Evolutionary conservation across 306 rosid species (phyloP), one percentile per base, ranked within the genome.

Genomic region (Chamaecrista fasciculata): DNA sequence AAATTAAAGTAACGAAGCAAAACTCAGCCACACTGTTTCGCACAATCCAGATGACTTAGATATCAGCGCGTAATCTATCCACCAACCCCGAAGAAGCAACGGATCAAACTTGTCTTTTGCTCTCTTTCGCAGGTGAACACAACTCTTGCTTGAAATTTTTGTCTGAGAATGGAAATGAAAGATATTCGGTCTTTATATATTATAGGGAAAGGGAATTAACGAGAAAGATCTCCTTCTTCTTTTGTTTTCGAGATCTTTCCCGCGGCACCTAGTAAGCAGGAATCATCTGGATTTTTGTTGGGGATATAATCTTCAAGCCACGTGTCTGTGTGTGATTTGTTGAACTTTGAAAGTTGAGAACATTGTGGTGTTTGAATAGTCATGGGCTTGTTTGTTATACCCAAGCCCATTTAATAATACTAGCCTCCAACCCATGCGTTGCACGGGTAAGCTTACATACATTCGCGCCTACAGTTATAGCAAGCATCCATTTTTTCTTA

Each of bases 11-110:
- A 46, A 16, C 11, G 3, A 3, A 46, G 28, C 11, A 31, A 49
- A 74, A 21, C 59, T 48, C 83, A 72, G 65, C 95, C 79, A 70
- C 71, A 67, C 82, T 66, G 71, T 72, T 80, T 88, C 91, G 8
- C 74, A 23, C 79, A 44, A 81, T 87, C 97, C 90, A 44, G 75
- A 39, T 82, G 69, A 80, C 50, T 62, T 8, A 72, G 72, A 20
- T 82, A 55, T 73, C 92, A 8, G 80, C 25, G 7, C 77, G 25
- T 74, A 61, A 76, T 64, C 92, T 8, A 40, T 69, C 92, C 95
- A 79, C 92, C 40, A 86, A 79, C 92, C 92, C 70, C n/a, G n/a
- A n/a, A 55, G 57, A 60, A 62, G 6, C 55, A 2, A 15, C 42
- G 50, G 28, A 47, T 20, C 26, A 33, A 16, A 16, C 24, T 28